phyloP scores from a whole-genome alignment of 2,329 filamentous ascomycete species.

The Claviceps maximensis region DNA sequence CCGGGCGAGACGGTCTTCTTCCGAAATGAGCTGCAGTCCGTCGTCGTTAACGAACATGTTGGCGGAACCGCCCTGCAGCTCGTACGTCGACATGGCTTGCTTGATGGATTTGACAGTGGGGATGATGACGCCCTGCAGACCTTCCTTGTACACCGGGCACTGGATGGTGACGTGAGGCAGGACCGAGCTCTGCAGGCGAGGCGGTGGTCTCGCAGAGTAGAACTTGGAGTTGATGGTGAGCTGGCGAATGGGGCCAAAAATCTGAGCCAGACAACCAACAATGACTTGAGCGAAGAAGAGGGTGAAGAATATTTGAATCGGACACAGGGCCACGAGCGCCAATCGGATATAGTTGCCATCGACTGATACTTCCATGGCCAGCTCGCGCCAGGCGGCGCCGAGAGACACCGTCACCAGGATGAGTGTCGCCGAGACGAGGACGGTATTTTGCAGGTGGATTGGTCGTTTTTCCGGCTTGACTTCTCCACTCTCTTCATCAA shows the following conservation, averaged over 20 bases:
- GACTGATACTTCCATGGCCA: conserved; percentile 54
- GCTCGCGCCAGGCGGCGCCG: conserved; percentile 55
- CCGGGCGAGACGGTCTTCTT: conserved; percentile 47
- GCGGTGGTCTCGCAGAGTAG: conserved; percentile 61
- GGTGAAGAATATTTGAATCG: conserved; percentile 68
- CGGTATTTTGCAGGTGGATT: conserved; percentile 56
- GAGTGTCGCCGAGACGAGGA: conserved; percentile 54
- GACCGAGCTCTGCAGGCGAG: conserved; percentile 39
- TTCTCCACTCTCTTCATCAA: conserved; percentile 62
- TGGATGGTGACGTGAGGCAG: conserved; percentile 72
- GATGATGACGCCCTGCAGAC: conserved; percentile 58
- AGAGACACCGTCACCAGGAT: conserved; percentile 51
- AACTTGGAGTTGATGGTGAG: conserved; percentile 66
- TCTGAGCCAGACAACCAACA: conserved; percentile 60
- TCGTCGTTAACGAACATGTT: conserved; percentile 70
- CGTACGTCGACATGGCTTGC: conserved; percentile 63
- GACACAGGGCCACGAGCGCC: conserved; percentile 51
- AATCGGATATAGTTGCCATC: conserved; percentile 51
- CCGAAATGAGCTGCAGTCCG: conserved; percentile 53
- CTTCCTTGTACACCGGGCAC: conserved; percentile 81
- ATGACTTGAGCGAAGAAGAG: conserved; percentile 73
- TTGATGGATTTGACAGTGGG: conserved; percentile 70
- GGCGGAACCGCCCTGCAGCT: conserved; percentile 63
- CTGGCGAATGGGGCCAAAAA: conserved; percentile 62
- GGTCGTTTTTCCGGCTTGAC: conserved; percentile 50